Conservation (phyloP, 805 yeast species). For the baker's yeast (Saccharomyces cerevisiae) region DNA sequence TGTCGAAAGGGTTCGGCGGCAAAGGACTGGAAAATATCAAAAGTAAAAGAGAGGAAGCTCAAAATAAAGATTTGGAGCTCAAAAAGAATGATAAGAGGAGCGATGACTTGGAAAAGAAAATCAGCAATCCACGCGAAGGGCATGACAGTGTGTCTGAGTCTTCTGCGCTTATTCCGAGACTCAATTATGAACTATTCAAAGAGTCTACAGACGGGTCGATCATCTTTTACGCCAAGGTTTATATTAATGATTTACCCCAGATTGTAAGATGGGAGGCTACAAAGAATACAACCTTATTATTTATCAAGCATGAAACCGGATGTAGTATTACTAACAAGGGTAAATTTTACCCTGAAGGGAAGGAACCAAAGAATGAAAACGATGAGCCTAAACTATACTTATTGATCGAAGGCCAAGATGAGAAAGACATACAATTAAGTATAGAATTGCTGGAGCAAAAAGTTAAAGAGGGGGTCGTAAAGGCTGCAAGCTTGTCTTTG, state of each 20-base stretch:
- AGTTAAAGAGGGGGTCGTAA: conserved; percentile 49
- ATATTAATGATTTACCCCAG: conserved; percentile 81
- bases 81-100: conserved; percentile 4
- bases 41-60: conserved; percentile 31
- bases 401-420: conserved; percentile 66
- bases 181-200: conserved; percentile 45
- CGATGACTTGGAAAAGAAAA: conserved; percentile 1
- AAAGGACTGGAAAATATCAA: conserved; percentile 78
- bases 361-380: conserved; percentile 40
- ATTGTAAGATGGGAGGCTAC: conserved; percentile 71
- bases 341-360: conserved; percentile 56
- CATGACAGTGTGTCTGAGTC: conserved; percentile 13
- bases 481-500: conserved; percentile 38
- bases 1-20: conserved; percentile 84
- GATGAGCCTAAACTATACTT: conserved; percentile 72
- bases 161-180: conserved; percentile 28
- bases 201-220: conserved; percentile 48
- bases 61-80: conserved; percentile 15
- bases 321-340: conserved; percentile 81
- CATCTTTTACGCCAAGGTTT: conserved; percentile 57
- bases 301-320: conserved; percentile 61
- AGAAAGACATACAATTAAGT: conserved; percentile 49
- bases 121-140: conserved; percentile 6
- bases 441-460: conserved; percentile 47
- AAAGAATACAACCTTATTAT: conserved; percentile 52